Base-by-base conservation (phyloP, 805 yeast genomes). In the Saccharomycopsis amapae region DNA sequence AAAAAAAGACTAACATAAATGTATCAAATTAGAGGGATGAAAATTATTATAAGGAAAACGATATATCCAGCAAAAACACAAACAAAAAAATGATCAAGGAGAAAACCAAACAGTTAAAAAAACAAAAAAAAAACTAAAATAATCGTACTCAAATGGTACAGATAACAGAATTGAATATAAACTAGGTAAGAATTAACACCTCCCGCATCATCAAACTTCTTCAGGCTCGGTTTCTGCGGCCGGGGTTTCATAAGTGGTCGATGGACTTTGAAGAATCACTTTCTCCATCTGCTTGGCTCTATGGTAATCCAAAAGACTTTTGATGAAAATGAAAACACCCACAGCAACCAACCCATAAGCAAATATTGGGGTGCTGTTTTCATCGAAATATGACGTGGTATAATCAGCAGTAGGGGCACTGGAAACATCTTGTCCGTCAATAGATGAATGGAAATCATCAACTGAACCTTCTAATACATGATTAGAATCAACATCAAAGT, bases 241-340 rank as follows among this genome's bases (percentile, higher is more conserved):
- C 13, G 36, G 38, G 13, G 44, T 38, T 24, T 44, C 48, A 20
- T 17, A 23, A 17, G 9, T 34, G 13, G 9, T n/a, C 6, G 59
- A 33, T 15, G 71, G 70, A 15, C 79, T 75, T 18, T 69, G 65
- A 53, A 77, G 60, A 24, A 85, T 81, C 19, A 68, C 72, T 48
- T 64, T 66, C 60, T 89, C 96, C 77, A 80, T 79, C 56, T 75
- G 76, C 59, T 82, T 79, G n/a, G 90, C 93, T 52, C 78, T 70
- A 53, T 72, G 71, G 60, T 81, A 90, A 59, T 84, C 93, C 38
- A 72, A 63, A n/a, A 84, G 51, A 10, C 95, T 78, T 57, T 81
- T 84, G 15, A 78, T 47, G 9, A 81, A 64, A 3, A 90, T 68
- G 45, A 81, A 71, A 1, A 73, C 58, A 1, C 97, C 97, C 38